phyloP scores from a whole-genome alignment of 805 yeast species.

The Scheffersomyces stipitis region DNA sequence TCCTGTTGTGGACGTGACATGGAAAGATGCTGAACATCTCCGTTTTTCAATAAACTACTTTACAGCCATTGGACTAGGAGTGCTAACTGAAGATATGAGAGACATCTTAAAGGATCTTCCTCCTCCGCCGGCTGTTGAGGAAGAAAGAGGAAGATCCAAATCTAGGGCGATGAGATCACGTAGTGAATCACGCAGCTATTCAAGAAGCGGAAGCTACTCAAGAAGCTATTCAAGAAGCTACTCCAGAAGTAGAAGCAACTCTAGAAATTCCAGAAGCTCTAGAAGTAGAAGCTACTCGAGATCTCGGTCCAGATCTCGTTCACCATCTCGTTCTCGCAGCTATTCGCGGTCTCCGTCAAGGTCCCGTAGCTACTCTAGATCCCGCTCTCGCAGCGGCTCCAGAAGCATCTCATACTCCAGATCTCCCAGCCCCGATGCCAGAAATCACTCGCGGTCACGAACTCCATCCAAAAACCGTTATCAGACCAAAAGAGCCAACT shows the following conservation, averaged over 20 bases:
- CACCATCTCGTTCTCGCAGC: slow-evolving; percentile 14
- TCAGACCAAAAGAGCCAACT: not conserved
- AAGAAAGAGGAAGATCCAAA: slow-evolving; percentile 12
- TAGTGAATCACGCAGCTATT: slow-evolving; percentile 18
- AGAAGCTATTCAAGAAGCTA: slow-evolving; percentile 18
- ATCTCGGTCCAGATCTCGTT: slow-evolving; percentile 12
- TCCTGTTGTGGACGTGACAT: slow-evolving; percentile 44
- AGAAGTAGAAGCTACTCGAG: slow-evolving; percentile 14
- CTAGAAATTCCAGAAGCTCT: slow-evolving; percentile 11
- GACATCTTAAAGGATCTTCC: slow-evolving; percentile 40
- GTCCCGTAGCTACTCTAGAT: slow-evolving; percentile 9
- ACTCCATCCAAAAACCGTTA: not conserved
- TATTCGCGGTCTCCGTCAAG: slow-evolving; percentile 13
- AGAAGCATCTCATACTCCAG: not conserved
- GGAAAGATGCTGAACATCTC: slow-evolving; percentile 47
- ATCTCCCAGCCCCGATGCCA: not conserved
- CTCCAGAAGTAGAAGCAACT: slow-evolving; percentile 22
- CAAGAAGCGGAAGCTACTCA: slow-evolving; percentile 14
- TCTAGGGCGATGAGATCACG: slow-evolving; percentile 10
- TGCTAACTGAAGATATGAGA: slow-evolving; percentile 81
- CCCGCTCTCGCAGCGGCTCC: slow-evolving; percentile 7
- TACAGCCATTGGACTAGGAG: slow-evolving; percentile 89
- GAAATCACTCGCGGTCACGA: slow-evolving; percentile 1
- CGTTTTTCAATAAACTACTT: slow-evolving; percentile 86
- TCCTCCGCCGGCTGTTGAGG: slow-evolving; percentile 15